Conservation (phyloP, 2,329 filamentous ascomycete species). For the Xylariaceae sp. region DNA sequence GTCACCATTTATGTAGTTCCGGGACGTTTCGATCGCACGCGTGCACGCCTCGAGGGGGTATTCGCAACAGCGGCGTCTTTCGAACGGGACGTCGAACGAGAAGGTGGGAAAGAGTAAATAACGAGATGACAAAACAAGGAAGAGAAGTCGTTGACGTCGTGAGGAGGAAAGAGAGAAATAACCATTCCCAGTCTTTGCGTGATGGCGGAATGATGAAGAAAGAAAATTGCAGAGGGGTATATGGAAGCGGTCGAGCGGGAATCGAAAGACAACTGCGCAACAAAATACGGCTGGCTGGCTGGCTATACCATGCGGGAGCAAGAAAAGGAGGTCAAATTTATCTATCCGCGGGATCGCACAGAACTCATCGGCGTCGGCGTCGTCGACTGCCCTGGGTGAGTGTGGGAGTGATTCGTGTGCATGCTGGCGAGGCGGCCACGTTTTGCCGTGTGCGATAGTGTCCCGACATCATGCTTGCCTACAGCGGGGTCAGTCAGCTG, state of each 20-base stretch:
- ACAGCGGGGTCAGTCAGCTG: conserved; percentile 11
- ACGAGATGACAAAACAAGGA: conserved; percentile 5
- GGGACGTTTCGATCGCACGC: too few relatives aligned
- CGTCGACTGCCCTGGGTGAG: conserved; percentile 28
- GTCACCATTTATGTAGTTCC: too few relatives aligned
- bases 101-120: too few relatives aligned
- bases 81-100: too few relatives aligned
- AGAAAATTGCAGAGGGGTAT: conserved; percentile 5
- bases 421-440: conserved; percentile 32
- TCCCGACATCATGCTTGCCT: conserved; percentile 71
- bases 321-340: not conserved
- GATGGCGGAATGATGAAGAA: conserved; percentile 10
- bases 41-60: too few relatives aligned
- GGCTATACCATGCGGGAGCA: not conserved
- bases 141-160: conserved; percentile 18
- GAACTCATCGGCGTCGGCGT: conserved; percentile 8
- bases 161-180: too few relatives aligned
- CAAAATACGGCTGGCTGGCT: not conserved
- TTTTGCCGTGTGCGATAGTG: conserved; percentile 41
- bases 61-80: too few relatives aligned
- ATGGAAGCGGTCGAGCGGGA: conserved; percentile 5
- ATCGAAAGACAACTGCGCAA: not conserved
- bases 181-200: conserved; percentile 16
- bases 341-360: conserved; percentile 1
- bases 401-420: conserved; percentile 26